Percentiles rank a stretch among this genome's conserved stretches.
Conservation (phyloP, 768 basidiomycete species). For the Aureoboletus auriporus region DNA sequence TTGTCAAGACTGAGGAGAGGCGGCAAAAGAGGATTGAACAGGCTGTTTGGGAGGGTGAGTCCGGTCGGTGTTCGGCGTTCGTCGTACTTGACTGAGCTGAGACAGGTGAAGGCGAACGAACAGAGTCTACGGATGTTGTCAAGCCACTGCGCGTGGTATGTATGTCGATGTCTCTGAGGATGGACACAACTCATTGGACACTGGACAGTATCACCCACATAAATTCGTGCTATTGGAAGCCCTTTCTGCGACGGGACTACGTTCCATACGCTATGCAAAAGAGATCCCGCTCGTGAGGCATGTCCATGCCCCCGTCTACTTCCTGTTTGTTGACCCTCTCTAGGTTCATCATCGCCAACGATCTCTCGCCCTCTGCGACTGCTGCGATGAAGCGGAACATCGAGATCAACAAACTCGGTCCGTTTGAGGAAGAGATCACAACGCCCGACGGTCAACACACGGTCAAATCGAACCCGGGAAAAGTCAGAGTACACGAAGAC, state of each 20-base stretch:
- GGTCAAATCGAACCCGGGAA: constrained; percentile 33
- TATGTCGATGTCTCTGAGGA: constrained; percentile 6
- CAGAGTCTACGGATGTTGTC: background rate
- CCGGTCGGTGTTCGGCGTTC: background rate
- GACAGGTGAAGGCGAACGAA: constrained; percentile 1
- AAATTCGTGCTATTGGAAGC: constrained; percentile 86
- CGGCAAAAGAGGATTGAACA: constrained; percentile 35
- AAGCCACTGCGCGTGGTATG: constrained; percentile 18
- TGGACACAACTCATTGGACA: background rate
- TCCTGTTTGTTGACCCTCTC: constrained; percentile 34
- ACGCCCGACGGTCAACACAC: constrained; percentile 7
- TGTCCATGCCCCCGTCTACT: constrained; percentile 19
- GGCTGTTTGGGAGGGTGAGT: constrained; percentile 44
- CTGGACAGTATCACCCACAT: constrained; percentile 48
- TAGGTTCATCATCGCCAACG: constrained; percentile 93
- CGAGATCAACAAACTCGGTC: constrained; percentile 69
- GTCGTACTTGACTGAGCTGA: background rate
- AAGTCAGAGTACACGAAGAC: constrained; percentile 83
- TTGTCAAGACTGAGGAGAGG: constrained; percentile 50
- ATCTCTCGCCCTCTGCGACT: constrained; percentile 77
- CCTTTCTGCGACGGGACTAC: constrained; percentile 91
- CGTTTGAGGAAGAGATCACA: constrained; percentile 22
- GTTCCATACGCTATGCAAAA: constrained; percentile 95
- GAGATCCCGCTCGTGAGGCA: constrained; percentile 92
- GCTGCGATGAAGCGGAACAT: constrained; percentile 86